Evolutionary conservation across 116 monocot genomes (phyloP).

Genomic region (Papilionanthe hybrid): DNA sequence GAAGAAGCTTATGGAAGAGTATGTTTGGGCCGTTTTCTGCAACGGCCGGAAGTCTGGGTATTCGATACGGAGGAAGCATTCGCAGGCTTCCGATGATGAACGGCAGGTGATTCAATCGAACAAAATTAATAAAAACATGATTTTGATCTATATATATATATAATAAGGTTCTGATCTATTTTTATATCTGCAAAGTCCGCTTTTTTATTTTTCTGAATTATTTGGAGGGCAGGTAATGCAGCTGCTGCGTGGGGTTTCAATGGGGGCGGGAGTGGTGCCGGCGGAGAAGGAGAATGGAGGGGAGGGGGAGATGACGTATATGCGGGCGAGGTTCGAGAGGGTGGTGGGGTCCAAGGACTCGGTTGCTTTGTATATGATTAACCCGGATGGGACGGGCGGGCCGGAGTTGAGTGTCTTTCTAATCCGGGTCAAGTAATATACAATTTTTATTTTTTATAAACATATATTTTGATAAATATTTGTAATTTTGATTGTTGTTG

Average conservation of each 20-base stretch:
- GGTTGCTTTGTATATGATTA: constrained; percentile 86
- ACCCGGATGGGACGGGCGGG: constrained; percentile 52
- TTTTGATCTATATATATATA: too few species aligned
- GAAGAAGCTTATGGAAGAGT: constrained; percentile 80
- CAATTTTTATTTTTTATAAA: too few species aligned
- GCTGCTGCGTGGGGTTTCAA: constrained; percentile 76
- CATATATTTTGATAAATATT: too few species aligned
- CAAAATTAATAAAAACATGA: too few species aligned
- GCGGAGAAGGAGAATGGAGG: constrained; percentile 14
- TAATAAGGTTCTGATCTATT: too few species aligned
- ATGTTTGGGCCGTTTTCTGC: constrained; percentile 84
- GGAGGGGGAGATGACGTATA: constrained; percentile 79
- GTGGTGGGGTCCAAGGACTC: constrained; percentile 93
- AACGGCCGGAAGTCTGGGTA: constrained; percentile 88
- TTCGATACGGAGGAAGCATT: constrained; percentile 61
- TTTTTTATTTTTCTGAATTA: too few species aligned
- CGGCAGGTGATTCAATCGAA: constrained; percentile 39
- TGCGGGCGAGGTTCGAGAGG: constrained; percentile 75
- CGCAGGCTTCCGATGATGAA: constrained; percentile 58
- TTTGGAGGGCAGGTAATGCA: constrained; percentile 37
- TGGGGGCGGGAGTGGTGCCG: constrained; percentile 95
- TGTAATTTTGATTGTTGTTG: too few species aligned
- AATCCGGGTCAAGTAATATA: constrained; percentile 60
- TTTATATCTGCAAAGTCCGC: too few species aligned
- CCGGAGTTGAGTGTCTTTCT: constrained; percentile 88